A percentile compares a stretch with the other conserved stretches of the same genome.
phyloP scores from a whole-genome alignment of 306 rosid species.

The Castanospermum australe region DNA sequence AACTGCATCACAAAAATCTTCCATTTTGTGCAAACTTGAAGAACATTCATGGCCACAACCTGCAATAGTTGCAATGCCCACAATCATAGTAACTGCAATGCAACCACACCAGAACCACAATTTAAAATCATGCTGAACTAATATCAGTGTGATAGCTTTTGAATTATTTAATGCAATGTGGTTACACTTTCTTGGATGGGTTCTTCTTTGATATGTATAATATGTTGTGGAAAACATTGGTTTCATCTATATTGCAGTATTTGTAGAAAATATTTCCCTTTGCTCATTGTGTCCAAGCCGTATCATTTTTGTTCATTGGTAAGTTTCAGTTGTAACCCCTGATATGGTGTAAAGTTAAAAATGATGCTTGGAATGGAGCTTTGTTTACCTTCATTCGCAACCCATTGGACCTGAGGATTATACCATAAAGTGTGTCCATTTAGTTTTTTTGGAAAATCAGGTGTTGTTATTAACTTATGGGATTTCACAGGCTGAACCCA shows the following conservation, averaged over 20 bases:
- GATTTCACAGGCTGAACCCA: background rate
- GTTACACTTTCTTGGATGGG: background rate
- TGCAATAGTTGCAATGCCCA: no score
- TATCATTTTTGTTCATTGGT: background rate
- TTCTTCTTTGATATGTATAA: background rate
- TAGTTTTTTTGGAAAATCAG: background rate
- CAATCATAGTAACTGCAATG: no score
- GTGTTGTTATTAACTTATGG: background rate
- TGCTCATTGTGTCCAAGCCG: background rate
- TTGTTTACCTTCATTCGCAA: background rate
- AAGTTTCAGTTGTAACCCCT: background rate
- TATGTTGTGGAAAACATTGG: background rate
- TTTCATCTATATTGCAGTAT: background rate
- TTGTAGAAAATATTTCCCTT: background rate
- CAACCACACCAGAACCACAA: no score
- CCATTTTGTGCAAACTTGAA: no score
- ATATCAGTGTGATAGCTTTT: background rate
- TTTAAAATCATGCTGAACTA: no score
- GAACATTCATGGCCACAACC: no score
- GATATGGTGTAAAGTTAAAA: background rate
- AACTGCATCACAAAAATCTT: no score
- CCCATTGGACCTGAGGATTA: background rate
- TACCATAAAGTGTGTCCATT: background rate
- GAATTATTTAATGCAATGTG: background rate
- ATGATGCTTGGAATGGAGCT: background rate